These are phyloP conservation scores for Kuraishia hungarica DNA, from an alignment of 805 yeast genomes.

Conservation along the genomic window DNA sequence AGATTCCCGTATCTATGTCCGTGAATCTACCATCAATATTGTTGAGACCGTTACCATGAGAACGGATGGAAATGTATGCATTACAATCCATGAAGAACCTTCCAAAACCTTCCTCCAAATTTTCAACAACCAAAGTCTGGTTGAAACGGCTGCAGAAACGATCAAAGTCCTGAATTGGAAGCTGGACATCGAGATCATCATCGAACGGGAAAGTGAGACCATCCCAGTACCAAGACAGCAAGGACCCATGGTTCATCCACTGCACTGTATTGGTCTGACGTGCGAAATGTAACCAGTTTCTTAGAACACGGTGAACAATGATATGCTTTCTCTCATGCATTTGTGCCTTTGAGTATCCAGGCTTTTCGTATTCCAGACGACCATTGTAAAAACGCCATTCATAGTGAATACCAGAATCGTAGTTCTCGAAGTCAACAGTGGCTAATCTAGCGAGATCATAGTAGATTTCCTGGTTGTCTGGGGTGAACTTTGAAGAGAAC, in stretches of 20 bases:
- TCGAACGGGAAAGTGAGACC: conserved; percentile 57
- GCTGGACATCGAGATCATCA: conserved; percentile 47
- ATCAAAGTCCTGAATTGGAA: conserved; percentile 37
- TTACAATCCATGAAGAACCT: conserved; percentile 28
- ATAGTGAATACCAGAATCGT: conserved; percentile 29
- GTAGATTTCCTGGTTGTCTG: conserved; percentile 24
- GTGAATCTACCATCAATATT: conserved; percentile 66
- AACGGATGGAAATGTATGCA: conserved; percentile 38
- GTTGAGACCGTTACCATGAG: conserved; percentile 39
- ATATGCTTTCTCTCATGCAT: conserved; percentile 13
- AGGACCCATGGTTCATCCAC: conserved; percentile 60
- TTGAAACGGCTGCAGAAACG: conserved; percentile 36
- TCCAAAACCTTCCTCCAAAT: conserved; percentile 19
- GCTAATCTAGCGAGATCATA: conserved; percentile 22
- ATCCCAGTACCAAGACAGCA: conserved; percentile 56
- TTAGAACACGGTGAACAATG: conserved; percentile 38
- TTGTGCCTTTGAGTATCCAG: conserved; percentile 6
- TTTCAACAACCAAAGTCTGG: conserved; percentile 41
- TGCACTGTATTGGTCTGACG: conserved; percentile 35
- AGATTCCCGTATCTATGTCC: conserved; percentile 61
- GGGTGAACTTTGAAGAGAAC: conserved; percentile 17
- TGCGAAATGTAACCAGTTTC: conserved; percentile 48
- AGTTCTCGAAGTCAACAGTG: not conserved
- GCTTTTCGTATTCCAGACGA: conserved; percentile 15
- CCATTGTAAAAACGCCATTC: conserved; percentile 37